phyloP scores from a whole-genome alignment of 208 protist genomes.

The Strigomonas culicis region DNA sequence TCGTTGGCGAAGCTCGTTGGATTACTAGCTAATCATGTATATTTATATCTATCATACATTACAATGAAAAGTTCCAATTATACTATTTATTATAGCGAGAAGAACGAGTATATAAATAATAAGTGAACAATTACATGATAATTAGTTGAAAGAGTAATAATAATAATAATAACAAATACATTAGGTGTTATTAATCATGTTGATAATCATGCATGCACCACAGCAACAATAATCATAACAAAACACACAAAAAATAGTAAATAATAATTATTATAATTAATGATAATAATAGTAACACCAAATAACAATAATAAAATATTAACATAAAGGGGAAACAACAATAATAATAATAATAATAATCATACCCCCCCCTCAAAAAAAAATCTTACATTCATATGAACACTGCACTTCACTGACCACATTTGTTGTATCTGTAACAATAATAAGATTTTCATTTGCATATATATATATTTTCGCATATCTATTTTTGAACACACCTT shows the following conservation, averaged over 20 bases:
- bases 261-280: background rate
- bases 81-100: conserved; percentile 4
- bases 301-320: background rate
- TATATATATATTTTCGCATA: background rate
- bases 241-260: background rate
- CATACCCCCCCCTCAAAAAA: too few species aligned
- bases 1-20: conserved; percentile 76
- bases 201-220: too few species aligned
- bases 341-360: conserved; percentile 2
- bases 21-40: conserved; percentile 71
- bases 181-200: too few species aligned
- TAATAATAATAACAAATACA: too few species aligned
- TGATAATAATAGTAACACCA: background rate
- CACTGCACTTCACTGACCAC: too few species aligned
- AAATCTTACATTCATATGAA: too few species aligned
- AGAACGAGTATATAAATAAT: conserved; percentile 4
- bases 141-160: too few species aligned
- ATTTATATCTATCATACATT: too few species aligned
- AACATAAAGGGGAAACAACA: background rate
- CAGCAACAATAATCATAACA: background rate
- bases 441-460: background rate
- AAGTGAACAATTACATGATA: too few species aligned
- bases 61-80: background rate
- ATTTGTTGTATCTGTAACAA: background rate
- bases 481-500: background rate